Base-by-base conservation (phyloP, 2,329 filamentous ascomycete species). In the Onygenales sp. region DNA sequence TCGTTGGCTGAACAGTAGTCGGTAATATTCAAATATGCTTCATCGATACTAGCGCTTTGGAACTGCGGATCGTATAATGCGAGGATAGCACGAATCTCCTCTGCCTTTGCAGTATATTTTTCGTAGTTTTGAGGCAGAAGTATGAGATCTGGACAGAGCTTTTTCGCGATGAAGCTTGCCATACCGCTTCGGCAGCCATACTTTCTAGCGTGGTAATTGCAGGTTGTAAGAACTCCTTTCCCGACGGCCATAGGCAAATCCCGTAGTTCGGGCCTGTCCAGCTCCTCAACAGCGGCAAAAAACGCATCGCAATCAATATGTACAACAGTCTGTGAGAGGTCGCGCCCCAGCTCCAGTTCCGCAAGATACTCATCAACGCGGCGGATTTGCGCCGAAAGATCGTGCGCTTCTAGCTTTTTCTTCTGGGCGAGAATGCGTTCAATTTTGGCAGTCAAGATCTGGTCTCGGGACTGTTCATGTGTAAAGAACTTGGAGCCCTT, bases 241-340 rank as follows among this genome's bases (percentile, higher is more conserved):
- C 93, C 93, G 0, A 98, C 93, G 0, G 92, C 90, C 72, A 98
- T 96, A 0, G 93, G 93, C 0, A 95, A 75, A 40, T 90, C 77
- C 55, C 86, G 87, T 45, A 98, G 77, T 65, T 95, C 91, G 0
- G 92, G 93, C 1, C 86, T 79, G 62, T 88, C 85, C 2, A 91
- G 78, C 60, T 85, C 88, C 67, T 97, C 93, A 0, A 97, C 93
- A 0, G 93, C 89, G 0, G 93, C 93, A 64, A 93, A 98, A 70
- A 98, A 98, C 13, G 93, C 93, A 74, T 98, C 93, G 70, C 93
- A 97, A 68, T 98, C 93, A 47, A 97, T 81, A 66, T 98, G 93
- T 0, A 97, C 86, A 27, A 97, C 82, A 54, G 82, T 77, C 67
- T 97, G 93, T 0, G 84, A 85, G 37, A 98, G 74, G 64, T 97